These are phyloP conservation scores for Tricholoma sp. DNA, from an alignment of 768 basidiomycete species.

Conservation along the genomic window DNA sequence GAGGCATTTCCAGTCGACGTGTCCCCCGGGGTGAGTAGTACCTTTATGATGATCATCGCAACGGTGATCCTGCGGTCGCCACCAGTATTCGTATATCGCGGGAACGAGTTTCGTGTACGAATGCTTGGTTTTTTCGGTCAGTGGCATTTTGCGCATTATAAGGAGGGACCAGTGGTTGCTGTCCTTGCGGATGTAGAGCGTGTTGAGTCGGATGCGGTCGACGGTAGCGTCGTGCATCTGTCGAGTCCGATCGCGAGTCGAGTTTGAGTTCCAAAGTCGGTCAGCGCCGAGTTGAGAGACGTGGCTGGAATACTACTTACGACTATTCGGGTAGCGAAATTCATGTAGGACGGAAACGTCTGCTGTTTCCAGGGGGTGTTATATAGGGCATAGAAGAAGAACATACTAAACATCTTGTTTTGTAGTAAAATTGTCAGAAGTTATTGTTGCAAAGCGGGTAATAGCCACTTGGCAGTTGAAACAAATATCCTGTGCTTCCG, in stretches of 20 bases:
- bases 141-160: neutral
- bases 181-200: neutral
- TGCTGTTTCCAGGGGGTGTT: neutral
- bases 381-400: neutral
- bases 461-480: too few species aligned
- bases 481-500: neutral
- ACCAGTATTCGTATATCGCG: neutral
- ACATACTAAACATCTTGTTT: neutral
- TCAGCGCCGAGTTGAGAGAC: too few species aligned
- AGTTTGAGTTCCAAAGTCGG: too few species aligned
- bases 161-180: neutral
- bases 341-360: neutral
- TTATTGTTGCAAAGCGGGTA: too few species aligned
- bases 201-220: neutral
- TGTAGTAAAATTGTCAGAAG: neutral
- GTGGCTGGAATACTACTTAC: neutral
- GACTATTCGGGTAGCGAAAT: neutral
- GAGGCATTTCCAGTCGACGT: neutral
- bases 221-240: neutral
- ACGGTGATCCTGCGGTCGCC: neutral
- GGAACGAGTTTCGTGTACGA: neutral
- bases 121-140: neutral
- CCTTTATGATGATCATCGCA: too few species aligned
- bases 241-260: neutral
- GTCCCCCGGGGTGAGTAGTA: too few species aligned